Evolutionary conservation across 345 rosid genomes (phyloP), one percentile per base, ranked within the genome.

Genomic region (Lepidium sativum): DNA sequence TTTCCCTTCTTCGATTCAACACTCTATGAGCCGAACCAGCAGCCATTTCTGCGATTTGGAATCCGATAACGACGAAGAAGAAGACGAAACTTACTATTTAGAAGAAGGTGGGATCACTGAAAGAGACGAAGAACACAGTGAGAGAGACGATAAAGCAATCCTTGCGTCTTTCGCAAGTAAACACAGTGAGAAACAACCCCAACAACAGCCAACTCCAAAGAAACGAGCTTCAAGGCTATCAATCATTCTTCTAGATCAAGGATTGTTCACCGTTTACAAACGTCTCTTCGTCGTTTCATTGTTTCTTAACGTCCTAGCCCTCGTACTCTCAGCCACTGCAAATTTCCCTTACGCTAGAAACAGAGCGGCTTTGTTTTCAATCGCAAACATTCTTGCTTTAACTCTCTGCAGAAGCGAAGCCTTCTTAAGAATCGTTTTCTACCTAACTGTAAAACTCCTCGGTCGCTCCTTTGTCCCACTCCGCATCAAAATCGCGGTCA

Each of bases 351-450:
- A 88, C 31, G 97, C 87, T 1, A 88, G 82, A 72, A 80, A 84
- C 63, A 67, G 80, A 29, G 84, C 96, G 18, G 54, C 84, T 11
- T 83, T 87, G 40, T 84, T 86, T 73, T 78, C 94, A 54, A 86
- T 88, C 1, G 78, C 81, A 27, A 91, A 91, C 62, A 83, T 91
- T 42, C 80, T 87, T 14, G 80, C 88, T 38, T 66, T 86, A 56
- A 83, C 85, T n/a, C 80, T 87, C 12, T 84, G 87, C 43, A 75
- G 97, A 70, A 87, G 89, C 42, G 97, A 91, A 72, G 97, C 87
- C 17, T 59, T 82, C 68, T 62, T 88, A 68, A 68, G 94, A 38
- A 18, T 83, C 23, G 67, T 83, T 6, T 91, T 88, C 49, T 86
- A 84, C 83, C 45, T 84, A 8, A 80, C 85, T 1, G 88, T 91